Conservation (phyloP, 345 rosid species). For the Gossypium raimondii region DNA sequence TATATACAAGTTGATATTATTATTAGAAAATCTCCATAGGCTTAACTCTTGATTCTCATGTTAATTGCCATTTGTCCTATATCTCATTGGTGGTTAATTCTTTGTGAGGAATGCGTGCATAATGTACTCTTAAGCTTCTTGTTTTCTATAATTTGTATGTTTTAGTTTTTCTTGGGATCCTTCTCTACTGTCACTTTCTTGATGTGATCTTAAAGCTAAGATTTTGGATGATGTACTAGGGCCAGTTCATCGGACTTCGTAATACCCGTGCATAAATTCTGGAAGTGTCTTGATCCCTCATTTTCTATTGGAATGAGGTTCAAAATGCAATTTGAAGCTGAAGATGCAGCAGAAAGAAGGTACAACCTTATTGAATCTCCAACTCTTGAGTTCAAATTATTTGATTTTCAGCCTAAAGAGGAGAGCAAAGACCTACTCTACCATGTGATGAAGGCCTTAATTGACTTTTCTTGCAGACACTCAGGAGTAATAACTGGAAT, state of each 20-base stretch:
- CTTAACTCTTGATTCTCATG: neutral
- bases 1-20: neutral
- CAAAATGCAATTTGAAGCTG: conserved; percentile 73
- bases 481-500: conserved; percentile 75
- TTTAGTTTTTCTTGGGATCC: neutral
- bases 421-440: neutral
- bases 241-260: conserved; percentile 71
- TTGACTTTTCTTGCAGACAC: conserved; percentile 38
- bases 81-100: neutral
- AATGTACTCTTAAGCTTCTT: neutral
- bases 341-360: conserved; percentile 90
- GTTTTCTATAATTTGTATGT: neutral
- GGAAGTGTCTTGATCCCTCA: conserved; percentile 63
- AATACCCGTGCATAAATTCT: conserved; percentile 58
- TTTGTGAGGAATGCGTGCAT: neutral
- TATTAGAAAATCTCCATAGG: neutral
- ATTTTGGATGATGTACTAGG: conserved; percentile 29
- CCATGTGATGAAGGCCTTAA: conserved; percentile 2
- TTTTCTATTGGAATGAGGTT: conserved; percentile 84
- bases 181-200: neutral
- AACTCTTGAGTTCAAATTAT: neutral
- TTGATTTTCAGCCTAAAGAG: neutral
- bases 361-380: conserved; percentile 21
- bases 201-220: neutral
- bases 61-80: neutral